Evolutionary conservation across 78 protist species (phyloP).

Genomic region (Tieghemostelium lacteum): DNA sequence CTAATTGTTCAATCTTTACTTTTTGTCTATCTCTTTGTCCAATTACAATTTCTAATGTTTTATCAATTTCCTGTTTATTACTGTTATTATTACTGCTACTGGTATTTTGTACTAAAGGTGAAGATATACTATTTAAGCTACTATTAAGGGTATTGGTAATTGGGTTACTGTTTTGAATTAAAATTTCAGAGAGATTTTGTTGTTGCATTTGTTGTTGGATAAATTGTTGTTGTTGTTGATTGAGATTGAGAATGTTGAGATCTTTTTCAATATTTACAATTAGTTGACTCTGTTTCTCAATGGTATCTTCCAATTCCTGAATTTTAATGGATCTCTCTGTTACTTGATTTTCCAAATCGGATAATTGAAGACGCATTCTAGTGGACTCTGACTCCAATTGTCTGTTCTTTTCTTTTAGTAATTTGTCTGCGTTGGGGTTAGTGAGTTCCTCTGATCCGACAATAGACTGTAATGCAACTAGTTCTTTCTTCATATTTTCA

Average conservation of each 20-base stretch:
- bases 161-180: background rate
- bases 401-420: conserved; percentile 76
- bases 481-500: conserved; percentile 48
- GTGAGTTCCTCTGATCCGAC: conserved; percentile 40
- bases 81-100: background rate
- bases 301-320: conserved; percentile 10
- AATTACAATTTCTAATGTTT: conserved; percentile 76
- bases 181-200: background rate
- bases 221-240: background rate
- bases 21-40: conserved; percentile 89
- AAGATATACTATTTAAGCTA: background rate
- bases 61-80: conserved; percentile 27
- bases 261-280: conserved; percentile 73
- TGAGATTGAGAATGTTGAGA: background rate
- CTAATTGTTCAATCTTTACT: conserved; percentile 61
- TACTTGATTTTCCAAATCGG: conserved; percentile 19
- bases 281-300: conserved; percentile 13
- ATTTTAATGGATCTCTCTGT: background rate
- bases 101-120: background rate
- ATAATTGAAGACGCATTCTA: conserved; percentile 15
- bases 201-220: background rate
- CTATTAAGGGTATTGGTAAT: background rate
- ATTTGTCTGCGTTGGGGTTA: background rate
- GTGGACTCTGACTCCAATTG: conserved; percentile 77
- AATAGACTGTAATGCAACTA: conserved; percentile 27